Evolutionary conservation across 2,329 filamentous ascomycete species (phyloP).

Genomic region (Fusarium keratoplasticum): DNA sequence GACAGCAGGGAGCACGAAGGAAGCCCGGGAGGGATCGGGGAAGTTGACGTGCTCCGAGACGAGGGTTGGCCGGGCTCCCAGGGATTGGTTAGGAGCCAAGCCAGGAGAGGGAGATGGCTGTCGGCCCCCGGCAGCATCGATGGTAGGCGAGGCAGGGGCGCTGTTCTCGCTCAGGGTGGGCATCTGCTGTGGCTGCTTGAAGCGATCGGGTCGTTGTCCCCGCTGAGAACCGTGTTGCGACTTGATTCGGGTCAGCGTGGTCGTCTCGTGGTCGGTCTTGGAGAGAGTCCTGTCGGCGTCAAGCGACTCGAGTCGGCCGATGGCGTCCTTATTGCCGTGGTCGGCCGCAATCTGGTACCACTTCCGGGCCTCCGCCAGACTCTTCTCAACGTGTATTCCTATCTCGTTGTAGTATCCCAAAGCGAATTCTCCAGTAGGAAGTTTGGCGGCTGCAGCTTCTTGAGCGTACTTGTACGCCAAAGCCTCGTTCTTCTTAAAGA

Average conservation of each 20-base stretch:
- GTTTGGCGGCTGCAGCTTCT: conserved; percentile 82
- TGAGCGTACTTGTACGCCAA: conserved; percentile 92
- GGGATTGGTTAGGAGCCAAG: conserved; percentile 51
- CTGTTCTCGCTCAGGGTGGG: conserved; percentile 62
- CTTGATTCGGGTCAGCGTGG: conserved; percentile 89
- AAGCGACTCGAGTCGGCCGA: conserved; percentile 84
- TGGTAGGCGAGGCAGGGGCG: conserved; percentile 45
- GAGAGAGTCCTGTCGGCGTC: conserved; percentile 85
- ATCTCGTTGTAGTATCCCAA: conserved; percentile 98
- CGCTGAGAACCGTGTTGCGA: conserved; percentile 79
- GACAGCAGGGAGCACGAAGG: conserved; percentile 46
- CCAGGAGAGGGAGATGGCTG: conserved; percentile 35
- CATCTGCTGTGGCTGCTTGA: conserved; percentile 63
- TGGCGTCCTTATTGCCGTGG: conserved; percentile 91
- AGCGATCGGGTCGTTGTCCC: conserved; percentile 70
- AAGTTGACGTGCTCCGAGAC: conserved; percentile 56
- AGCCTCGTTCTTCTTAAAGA: conserved; percentile 96
- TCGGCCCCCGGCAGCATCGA: conserved; percentile 31
- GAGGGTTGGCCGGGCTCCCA: conserved; percentile 52
- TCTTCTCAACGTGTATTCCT: conserved; percentile 89
- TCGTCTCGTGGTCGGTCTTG: conserved; percentile 91
- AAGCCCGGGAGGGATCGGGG: conserved; percentile 60
- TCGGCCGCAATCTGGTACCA: conserved; percentile 94
- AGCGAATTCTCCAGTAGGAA: conserved; percentile 94
- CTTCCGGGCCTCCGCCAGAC: conserved; percentile 81